A percentile compares a stretch with the other conserved stretches of the same genome.
phyloP scores from a whole-genome alignment of 164 flowering plant species.

The Liquidambar formosana region DNA sequence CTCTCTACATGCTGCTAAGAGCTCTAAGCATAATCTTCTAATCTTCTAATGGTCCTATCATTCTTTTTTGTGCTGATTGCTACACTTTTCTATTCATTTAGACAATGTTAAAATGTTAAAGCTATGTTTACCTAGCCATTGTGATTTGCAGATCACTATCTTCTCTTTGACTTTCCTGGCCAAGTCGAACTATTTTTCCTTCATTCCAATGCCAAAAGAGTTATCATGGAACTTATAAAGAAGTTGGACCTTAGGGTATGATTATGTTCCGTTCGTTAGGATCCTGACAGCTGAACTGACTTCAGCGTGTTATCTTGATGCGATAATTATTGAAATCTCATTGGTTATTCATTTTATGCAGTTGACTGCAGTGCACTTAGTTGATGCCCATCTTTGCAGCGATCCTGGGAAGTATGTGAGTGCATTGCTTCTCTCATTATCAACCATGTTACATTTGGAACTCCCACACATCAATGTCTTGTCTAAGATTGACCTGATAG shows the following conservation, averaged over 20 bases:
- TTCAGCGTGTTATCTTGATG: constrained; percentile 1
- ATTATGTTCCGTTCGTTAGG: neutral
- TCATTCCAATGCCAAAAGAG: constrained; percentile 79
- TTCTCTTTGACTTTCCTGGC: constrained; percentile 96
- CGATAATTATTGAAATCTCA: neutral
- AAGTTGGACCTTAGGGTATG: constrained; percentile 81
- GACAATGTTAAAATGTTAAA: neutral
- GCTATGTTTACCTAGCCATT: neutral
- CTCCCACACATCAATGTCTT: constrained; percentile 94
- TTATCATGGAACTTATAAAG: constrained; percentile 74
- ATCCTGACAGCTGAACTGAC: neutral
- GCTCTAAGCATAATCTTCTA: neutral
- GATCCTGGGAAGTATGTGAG: constrained; percentile 93
- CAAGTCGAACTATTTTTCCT: constrained; percentile 94
- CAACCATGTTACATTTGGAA: constrained; percentile 92
- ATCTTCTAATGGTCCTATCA: neutral
- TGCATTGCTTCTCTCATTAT: constrained; percentile 85
- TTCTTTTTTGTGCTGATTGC: neutral
- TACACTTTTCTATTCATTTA: neutral
- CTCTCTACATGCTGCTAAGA: neutral
- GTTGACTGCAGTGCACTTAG: constrained; percentile 86
- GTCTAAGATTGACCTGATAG: constrained; percentile 95
- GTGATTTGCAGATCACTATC: constrained; percentile 78
- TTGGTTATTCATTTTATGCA: constrained; percentile 35
- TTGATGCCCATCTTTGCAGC: constrained; percentile 95